phyloP scores from a whole-genome alignment of 129 eudicot genomes.

The Cynara cardunculus region DNA sequence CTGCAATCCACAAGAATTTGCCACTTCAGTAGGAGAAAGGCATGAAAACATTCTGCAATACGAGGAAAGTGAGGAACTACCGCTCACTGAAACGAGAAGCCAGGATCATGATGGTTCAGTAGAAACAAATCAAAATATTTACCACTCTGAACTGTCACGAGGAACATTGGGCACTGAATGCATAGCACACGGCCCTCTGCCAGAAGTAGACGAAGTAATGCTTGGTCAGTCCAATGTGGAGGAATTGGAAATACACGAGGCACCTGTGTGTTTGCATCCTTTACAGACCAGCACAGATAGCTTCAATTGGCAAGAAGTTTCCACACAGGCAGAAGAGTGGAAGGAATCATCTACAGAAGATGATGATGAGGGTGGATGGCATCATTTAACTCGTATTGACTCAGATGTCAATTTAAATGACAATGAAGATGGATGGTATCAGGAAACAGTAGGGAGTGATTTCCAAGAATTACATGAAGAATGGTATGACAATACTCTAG shows the following conservation, averaged over 20 bases:
- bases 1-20: background rate
- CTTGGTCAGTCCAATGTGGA: slow-evolving; percentile 5
- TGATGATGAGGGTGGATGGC: slow-evolving; percentile 32
- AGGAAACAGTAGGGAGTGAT: slow-evolving; percentile 26
- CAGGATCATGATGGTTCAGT: background rate
- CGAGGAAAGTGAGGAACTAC: slow-evolving; percentile 19
- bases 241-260: slow-evolving; percentile 17
- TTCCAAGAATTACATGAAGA: slow-evolving; percentile 45
- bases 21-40: background rate
- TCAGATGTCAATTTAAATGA: slow-evolving; percentile 23
- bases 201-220: background rate
- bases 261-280: slow-evolving; percentile 12
- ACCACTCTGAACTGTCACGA: slow-evolving; percentile 15
- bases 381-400: slow-evolving; percentile 12
- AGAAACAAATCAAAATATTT: slow-evolving; percentile 1
- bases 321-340: slow-evolving; percentile 34
- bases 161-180: slow-evolving; percentile 23
- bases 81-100: background rate
- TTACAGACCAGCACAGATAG: slow-evolving; percentile 17
- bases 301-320: slow-evolving; percentile 25
- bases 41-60: slow-evolving; percentile 7
- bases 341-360: slow-evolving; percentile 35
- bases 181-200: background rate
- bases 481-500: slow-evolving; percentile 31
- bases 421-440: slow-evolving; percentile 25